Percentiles rank a stretch among this genome's conserved stretches.
phyloP scores from a whole-genome alignment of 2,329 filamentous ascomycete genomes.

The Diaporthe longicolla region DNA sequence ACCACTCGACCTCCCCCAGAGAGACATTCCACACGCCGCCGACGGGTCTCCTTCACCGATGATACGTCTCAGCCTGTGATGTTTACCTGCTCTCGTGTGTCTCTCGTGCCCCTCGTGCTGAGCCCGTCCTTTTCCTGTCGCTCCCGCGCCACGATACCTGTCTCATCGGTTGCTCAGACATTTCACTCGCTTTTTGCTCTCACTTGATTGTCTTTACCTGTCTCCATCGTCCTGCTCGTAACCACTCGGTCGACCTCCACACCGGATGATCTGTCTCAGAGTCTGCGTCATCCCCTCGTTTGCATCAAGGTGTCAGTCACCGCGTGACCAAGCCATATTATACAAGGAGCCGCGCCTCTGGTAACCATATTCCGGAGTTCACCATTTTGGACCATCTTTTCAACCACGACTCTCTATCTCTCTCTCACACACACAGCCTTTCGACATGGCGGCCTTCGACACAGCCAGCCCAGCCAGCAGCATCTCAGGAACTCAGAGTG shows the following conservation, averaged over 20 bases:
- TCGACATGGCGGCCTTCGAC: slow-evolving; percentile 29
- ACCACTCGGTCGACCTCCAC: slow-evolving; percentile 3
- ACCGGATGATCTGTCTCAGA: slow-evolving; percentile 29
- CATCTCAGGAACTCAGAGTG: slow-evolving; percentile 36
- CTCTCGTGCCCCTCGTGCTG: slow-evolving; percentile 35
- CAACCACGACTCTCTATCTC: too few species aligned
- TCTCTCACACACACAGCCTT: background rate
- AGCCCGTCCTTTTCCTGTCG: slow-evolving; percentile 30
- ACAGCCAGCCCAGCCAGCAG: slow-evolving; percentile 7
- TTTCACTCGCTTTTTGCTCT: slow-evolving; percentile 14
- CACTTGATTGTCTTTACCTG: background rate
- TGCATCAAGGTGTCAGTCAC: slow-evolving; percentile 29
- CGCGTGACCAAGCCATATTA: slow-evolving; percentile 32
- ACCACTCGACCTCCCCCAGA: slow-evolving; percentile 17
- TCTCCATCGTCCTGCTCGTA: slow-evolving; percentile 34
- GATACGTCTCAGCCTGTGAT: slow-evolving; percentile 31
- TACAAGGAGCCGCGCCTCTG: slow-evolving; percentile 8
- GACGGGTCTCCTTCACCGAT: slow-evolving; percentile 12
- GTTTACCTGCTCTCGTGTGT: slow-evolving; percentile 30
- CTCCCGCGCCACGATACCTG: slow-evolving; percentile 36
- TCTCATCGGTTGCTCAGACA: slow-evolving; percentile 38
- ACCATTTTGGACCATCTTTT: slow-evolving; percentile 6
- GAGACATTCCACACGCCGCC: slow-evolving; percentile 24
- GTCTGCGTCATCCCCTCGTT: slow-evolving; percentile 36
- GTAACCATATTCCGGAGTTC: background rate